Evolutionary conservation across 2,329 filamentous ascomycete species (phyloP).

Genomic region (Periglandula ipomoeae): DNA sequence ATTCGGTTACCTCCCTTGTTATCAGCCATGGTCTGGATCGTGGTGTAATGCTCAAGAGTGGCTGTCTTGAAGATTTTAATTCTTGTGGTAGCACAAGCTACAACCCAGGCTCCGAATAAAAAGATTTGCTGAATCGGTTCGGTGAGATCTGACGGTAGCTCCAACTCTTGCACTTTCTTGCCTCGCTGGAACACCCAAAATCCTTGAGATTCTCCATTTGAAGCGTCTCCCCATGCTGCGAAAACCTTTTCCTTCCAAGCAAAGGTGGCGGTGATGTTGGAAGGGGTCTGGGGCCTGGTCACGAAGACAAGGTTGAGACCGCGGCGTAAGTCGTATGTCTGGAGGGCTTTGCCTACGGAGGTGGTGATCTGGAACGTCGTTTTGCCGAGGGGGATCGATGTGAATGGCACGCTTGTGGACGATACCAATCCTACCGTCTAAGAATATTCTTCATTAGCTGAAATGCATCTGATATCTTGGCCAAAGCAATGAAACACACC

Average conservation of each 20-base stretch:
- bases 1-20: constrained; percentile 56
- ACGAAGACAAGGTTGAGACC: constrained; percentile 91
- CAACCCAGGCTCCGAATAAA: constrained; percentile 84
- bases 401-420: constrained; percentile 82
- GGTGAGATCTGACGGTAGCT: constrained; percentile 52
- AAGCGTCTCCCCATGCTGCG: constrained; percentile 73
- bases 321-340: constrained; percentile 89
- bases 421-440: constrained; percentile 91
- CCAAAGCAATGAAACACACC: constrained; percentile 42
- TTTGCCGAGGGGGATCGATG: constrained; percentile 79
- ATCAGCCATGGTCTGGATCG: constrained; percentile 53
- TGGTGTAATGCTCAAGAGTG: constrained; percentile 84
- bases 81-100: constrained; percentile 65
- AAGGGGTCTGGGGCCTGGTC: constrained; percentile 80
- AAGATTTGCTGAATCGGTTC: constrained; percentile 70
- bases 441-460: constrained; percentile 5
- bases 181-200: constrained; percentile 91
- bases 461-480: background rate
- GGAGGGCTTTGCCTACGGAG: constrained; percentile 78
- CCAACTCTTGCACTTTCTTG: constrained; percentile 69
- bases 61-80: constrained; percentile 85
- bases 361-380: constrained; percentile 97
- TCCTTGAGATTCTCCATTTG: constrained; percentile 47
- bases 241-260: constrained; percentile 83
- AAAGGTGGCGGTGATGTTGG: constrained; percentile 73